Percentiles rank a stretch among this genome's conserved stretches.
These are phyloP conservation scores for Phaeotremella fagi DNA, from an alignment of 768 basidiomycete genomes.

Conservation along the genomic window DNA sequence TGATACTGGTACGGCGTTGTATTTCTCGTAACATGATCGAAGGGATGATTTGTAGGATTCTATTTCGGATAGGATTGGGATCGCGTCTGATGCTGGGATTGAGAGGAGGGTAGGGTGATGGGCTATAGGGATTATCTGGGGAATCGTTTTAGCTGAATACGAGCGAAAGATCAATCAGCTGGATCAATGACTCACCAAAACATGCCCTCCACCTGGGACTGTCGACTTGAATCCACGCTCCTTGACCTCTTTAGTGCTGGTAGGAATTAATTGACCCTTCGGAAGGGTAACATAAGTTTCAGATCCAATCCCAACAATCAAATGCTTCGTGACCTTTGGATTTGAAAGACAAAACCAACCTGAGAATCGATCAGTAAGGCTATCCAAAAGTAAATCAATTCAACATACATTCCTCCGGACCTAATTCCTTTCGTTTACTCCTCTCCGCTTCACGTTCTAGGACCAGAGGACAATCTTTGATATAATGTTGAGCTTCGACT, in stretches of 20 bases:
- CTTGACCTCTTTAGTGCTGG: constrained; percentile 49
- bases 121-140: constrained; percentile 56
- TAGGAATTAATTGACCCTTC: constrained; percentile 89
- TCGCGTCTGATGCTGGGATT: constrained; percentile 71
- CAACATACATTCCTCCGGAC: constrained; percentile 68
- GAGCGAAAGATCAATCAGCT: background rate
- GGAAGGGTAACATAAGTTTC: constrained; percentile 96
- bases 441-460: constrained; percentile 55
- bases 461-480: constrained; percentile 73
- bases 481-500: constrained; percentile 68
- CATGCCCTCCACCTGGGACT: constrained; percentile 93
- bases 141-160: constrained; percentile 7
- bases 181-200: constrained; percentile 62
- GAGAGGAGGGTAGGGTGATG: constrained; percentile 85
- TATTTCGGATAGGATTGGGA: constrained; percentile 74
- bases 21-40: constrained; percentile 64
- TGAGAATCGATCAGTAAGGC: constrained; percentile 15
- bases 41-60: constrained; percentile 75
- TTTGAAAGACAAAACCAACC: constrained; percentile 99
- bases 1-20: constrained; percentile 64
- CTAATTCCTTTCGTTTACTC: constrained; percentile 51
- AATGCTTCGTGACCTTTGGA: constrained; percentile 87
- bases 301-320: constrained; percentile 85
- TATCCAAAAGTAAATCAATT: background rate
- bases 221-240: constrained; percentile 42